These are phyloP conservation scores for Neurospora sp. DNA, from an alignment of 495 filamentous ascomycete genomes.

Conservation along the genomic window DNA sequence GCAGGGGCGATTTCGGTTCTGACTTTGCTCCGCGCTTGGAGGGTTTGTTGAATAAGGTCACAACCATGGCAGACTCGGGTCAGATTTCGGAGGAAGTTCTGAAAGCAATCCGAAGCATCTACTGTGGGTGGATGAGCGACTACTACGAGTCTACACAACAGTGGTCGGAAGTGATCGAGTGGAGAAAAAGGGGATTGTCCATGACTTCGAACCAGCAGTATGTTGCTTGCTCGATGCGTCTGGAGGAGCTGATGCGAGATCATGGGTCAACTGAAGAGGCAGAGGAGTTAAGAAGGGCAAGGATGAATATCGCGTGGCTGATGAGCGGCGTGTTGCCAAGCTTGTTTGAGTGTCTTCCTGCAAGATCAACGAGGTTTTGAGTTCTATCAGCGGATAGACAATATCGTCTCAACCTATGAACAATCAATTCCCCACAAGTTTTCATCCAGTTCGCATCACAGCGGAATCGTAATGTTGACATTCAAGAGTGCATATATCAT, in stretches of 20 bases:
- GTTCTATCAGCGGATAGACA: not conserved
- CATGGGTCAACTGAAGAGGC: conserved; percentile 14
- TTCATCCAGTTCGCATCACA: not conserved
- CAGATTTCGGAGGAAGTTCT: conserved; percentile 3
- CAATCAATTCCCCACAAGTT: not conserved
- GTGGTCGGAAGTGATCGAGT: conserved; percentile 15
- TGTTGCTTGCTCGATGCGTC: conserved; percentile 18
- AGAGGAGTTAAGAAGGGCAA: conserved; percentile 9
- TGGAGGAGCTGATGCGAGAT: conserved; percentile 19
- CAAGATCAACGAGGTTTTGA: not conserved
- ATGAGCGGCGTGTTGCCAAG: not conserved
- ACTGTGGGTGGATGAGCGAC: conserved; percentile 19
- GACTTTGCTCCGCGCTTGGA: conserved; percentile 11
- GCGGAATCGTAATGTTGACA: not conserved
- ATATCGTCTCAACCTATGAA: not conserved
- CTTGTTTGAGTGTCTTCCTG: not conserved
- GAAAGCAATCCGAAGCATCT: conserved; percentile 16
- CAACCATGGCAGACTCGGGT: not conserved
- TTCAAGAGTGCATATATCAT: not conserved
- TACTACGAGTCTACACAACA: conserved; percentile 17
- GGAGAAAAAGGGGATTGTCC: conserved; percentile 10
- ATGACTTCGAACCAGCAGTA: conserved; percentile 19
- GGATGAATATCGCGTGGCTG: conserved; percentile 15
- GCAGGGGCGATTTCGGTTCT: conserved; percentile 4
- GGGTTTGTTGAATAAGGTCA: not conserved